Evolutionary conservation across 169 alveolate genomes (phyloP), one percentile per base, ranked within the genome.

Genomic region (Eimeria necatrix): DNA sequence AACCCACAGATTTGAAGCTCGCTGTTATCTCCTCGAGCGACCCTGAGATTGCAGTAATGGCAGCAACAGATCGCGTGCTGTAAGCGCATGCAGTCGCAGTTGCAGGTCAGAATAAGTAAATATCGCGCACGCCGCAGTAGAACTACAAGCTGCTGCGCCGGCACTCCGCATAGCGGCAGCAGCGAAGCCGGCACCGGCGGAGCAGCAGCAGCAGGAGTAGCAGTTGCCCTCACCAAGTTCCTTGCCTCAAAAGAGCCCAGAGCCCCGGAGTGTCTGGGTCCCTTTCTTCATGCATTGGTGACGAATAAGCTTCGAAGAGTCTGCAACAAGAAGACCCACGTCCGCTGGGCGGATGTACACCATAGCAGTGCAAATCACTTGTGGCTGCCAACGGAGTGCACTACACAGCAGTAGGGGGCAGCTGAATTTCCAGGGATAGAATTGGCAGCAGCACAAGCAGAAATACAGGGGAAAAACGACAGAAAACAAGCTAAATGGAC

Each of bases 201-300:
- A 51, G 71, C 89, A 80, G 71, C 71, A 80, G 70, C 89, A 48
- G 89, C 51, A 52, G 78, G 78, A 56, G 52, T 7, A 48, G 61
- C 26, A 48, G 64, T 14, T 8, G 84, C 41, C 41, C 41, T 32
- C 41, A 32, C 41, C 41, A 12, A 59, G 70, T 20, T 16, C 22
- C 70, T 12, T 12, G 20, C 22, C 22, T 20, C 14, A 59, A 12
- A 59, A 20, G 22, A 2, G 70, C 14, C 22, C 14, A 32, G 41
- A 32, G 41, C 41, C 41, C 41, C 41, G 41, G 41, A 32, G 41
- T 32, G 41, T 32, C 41, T 32, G 41, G 2, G 41, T 32, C 41
- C 41, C 41, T 32, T 2, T 32, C 41, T 32, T 32, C 41, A 32
- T 32, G 41, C 41, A 32, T 32, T 32, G 41, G 41, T 32, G 41